phyloP scores from a whole-genome alignment of 129 eudicot species.

The Cynara cardunculus region DNA sequence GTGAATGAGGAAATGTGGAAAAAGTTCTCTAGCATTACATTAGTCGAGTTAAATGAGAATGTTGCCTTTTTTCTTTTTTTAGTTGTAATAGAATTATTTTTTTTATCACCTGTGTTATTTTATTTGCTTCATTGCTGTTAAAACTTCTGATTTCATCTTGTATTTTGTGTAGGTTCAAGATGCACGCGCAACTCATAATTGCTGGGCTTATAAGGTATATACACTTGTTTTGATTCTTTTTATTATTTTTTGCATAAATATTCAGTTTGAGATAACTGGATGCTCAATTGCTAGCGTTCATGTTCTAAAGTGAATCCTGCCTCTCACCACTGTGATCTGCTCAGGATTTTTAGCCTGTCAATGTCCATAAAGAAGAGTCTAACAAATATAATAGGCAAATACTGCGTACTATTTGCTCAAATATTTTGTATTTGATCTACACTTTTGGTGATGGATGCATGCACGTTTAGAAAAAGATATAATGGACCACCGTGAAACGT shows the following conservation, averaged over 20 bases:
- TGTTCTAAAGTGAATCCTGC: slow-evolving; percentile 2
- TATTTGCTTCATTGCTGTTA: slow-evolving; percentile 16
- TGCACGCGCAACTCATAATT: slow-evolving; percentile 86
- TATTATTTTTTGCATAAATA: neutral
- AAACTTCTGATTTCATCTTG: slow-evolving; percentile 13
- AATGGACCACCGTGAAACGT: neutral
- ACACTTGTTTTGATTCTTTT: neutral
- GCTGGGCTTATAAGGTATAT: slow-evolving; percentile 93
- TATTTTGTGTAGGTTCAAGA: slow-evolving; percentile 53
- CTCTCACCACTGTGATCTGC: neutral
- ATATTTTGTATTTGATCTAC: neutral
- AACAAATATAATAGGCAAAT: neutral
- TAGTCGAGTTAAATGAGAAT: slow-evolving; percentile 2
- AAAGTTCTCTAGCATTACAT: neutral
- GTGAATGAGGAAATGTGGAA: neutral
- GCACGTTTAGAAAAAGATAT: neutral
- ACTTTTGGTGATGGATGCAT: slow-evolving; percentile 1
- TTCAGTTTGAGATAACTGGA: neutral
- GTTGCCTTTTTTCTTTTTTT: neutral
- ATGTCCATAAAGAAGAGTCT: neutral
- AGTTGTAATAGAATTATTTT: neutral
- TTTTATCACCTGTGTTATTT: neutral
- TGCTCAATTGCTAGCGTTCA: neutral
- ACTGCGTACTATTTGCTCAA: neutral
- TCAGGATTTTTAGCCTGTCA: neutral